Percentiles rank a stretch among this genome's conserved stretches.
Evolutionary conservation across 2,329 filamentous ascomycete species (phyloP).

Genomic region (Pseudopyrenochaeta lycopersici): DNA sequence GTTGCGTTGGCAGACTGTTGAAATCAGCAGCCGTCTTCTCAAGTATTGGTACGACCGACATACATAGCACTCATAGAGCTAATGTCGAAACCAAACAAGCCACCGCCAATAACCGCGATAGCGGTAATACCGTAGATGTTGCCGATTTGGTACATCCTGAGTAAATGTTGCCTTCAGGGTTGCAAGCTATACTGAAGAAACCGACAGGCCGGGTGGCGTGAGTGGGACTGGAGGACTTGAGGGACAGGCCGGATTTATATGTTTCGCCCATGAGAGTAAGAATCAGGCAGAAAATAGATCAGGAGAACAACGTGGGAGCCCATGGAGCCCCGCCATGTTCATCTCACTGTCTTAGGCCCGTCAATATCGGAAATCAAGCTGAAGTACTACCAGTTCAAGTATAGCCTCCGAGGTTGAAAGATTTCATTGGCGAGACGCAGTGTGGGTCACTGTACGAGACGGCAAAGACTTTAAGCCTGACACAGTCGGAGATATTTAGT

Average conservation of each 20-base stretch:
- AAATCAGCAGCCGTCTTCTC: conserved; percentile 36
- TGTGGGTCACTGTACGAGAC: conserved; percentile 12
- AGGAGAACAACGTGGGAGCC: conserved; percentile 21
- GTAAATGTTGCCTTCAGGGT: background rate
- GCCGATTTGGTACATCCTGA: conserved; percentile 54
- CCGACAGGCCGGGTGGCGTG: background rate
- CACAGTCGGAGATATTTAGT: conserved; percentile 21
- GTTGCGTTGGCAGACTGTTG: conserved; percentile 67
- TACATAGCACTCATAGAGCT: conserved; percentile 71
- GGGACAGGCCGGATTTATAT: conserved; percentile 24
- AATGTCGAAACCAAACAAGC: conserved; percentile 82
- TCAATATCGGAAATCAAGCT: conserved; percentile 15
- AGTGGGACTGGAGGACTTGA: conserved; percentile 9
- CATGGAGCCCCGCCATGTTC: conserved; percentile 23
- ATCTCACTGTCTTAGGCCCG: conserved; percentile 18
- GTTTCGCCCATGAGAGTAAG: background rate
- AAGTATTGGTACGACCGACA: background rate
- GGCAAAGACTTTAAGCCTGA: conserved; percentile 27
- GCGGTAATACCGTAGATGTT: conserved; percentile 68
- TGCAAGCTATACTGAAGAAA: background rate
- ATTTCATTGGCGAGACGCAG: conserved; percentile 20
- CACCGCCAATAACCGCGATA: conserved; percentile 70
- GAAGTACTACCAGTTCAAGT: conserved; percentile 24
- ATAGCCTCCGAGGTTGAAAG: conserved; percentile 23
- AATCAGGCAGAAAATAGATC: conserved; percentile 9